A percentile compares a stretch with the other conserved stretches of the same genome.
phyloP scores from a whole-genome alignment of 2,329 filamentous ascomycete genomes.

The Penicillium sp. region DNA sequence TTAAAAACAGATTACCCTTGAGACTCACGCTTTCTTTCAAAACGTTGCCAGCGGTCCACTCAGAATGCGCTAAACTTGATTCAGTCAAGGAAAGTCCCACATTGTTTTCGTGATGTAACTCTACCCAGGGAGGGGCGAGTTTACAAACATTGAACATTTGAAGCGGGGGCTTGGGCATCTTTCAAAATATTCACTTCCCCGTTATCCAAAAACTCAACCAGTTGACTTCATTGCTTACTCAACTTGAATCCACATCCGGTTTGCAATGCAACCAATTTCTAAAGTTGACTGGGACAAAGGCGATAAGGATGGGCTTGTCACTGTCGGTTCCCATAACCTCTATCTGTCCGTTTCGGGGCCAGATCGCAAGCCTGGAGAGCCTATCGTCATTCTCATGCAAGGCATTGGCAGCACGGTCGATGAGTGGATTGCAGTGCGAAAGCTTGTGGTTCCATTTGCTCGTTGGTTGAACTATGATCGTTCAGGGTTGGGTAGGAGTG shows the following conservation, averaged over 20 bases:
- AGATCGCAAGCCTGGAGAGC: constrained; percentile 19
- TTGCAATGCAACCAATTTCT: constrained; percentile 12
- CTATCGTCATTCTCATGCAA: constrained; percentile 26
- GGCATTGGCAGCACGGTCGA: constrained; percentile 23
- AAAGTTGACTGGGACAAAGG: constrained; percentile 14
- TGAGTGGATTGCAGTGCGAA: constrained; percentile 26
- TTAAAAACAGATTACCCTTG: too few species aligned
- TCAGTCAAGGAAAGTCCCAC: too few species aligned
- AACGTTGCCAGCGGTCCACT: too few species aligned
- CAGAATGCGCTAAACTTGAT: too few species aligned
- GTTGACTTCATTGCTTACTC: neutral
- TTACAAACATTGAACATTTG: too few species aligned
- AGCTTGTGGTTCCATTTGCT: constrained; percentile 20
- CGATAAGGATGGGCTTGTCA: constrained; percentile 20
- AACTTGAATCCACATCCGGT: constrained; percentile 4
- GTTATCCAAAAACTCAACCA: constrained; percentile 7
- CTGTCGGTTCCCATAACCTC: constrained; percentile 22
- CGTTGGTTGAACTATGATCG: constrained; percentile 27
- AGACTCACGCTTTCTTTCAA: too few species aligned
- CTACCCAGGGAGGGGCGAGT: too few species aligned
- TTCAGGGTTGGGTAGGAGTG: constrained; percentile 25
- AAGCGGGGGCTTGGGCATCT: constrained; percentile 1
- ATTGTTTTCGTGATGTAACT: too few species aligned
- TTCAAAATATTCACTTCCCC: neutral
- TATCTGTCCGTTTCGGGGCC: constrained; percentile 24